Evolutionary conservation across 2,329 filamentous ascomycete genomes (phyloP).

Genomic region (Fonsecaea pugnacius): DNA sequence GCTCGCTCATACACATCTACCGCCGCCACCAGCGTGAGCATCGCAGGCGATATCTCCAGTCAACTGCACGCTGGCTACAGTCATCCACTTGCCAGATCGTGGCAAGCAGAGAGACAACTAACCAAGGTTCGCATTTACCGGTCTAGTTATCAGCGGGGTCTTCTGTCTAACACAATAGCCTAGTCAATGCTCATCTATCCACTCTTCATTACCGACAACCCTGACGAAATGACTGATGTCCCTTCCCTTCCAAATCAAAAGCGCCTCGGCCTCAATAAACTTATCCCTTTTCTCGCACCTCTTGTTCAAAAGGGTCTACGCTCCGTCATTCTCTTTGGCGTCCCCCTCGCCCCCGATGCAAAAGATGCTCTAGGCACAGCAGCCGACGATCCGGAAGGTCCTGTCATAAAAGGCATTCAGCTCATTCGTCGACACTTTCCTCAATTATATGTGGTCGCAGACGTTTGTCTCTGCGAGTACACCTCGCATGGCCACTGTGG

Average conservation of each 20-base stretch:
- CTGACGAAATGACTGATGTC: constrained; percentile 88
- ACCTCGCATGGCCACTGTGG: constrained; percentile 98
- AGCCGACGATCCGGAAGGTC: constrained; percentile 89
- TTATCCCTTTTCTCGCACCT: constrained; percentile 82
- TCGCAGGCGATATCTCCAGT: constrained; percentile 72
- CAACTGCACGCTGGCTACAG: constrained; percentile 83
- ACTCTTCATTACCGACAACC: constrained; percentile 91
- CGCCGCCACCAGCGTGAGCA: constrained; percentile 56
- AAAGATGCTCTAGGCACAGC: constrained; percentile 92
- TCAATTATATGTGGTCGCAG: constrained; percentile 84
- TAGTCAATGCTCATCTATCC: constrained; percentile 99
- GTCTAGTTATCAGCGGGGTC: not conserved
- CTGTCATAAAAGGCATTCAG: constrained; percentile 84
- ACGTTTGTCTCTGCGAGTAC: constrained; percentile 98
- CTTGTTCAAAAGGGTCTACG: constrained; percentile 87
- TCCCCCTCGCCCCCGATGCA: constrained; percentile 76
- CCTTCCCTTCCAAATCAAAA: constrained; percentile 88
- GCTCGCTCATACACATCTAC: constrained; percentile 54
- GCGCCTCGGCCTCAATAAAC: constrained; percentile 83
- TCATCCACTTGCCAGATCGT: constrained; percentile 76
- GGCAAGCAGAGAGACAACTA: constrained; percentile 83
- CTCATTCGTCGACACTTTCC: constrained; percentile 84
- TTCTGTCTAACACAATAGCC: constrained; percentile 9
- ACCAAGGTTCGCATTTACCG: constrained; percentile 67
- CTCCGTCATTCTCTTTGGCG: constrained; percentile 94